Evolutionary conservation across 2,329 filamentous ascomycete species (phyloP).

Genomic region (Xylaria sp.): DNA sequence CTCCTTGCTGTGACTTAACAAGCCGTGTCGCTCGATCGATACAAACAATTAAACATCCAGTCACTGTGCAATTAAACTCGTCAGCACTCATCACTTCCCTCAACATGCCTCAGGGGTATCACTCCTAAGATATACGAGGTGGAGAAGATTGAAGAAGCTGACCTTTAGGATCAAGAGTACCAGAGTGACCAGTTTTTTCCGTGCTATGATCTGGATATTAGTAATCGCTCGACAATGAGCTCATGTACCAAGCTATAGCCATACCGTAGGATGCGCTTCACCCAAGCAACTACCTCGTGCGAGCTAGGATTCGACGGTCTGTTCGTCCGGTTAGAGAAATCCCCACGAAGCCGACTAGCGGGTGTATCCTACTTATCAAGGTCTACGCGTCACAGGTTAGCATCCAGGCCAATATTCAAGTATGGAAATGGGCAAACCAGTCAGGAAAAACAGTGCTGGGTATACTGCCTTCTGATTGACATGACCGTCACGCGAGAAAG

Average conservation of each 20-base stretch:
- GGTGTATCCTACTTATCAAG: conserved; percentile 35
- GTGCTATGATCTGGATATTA: conserved; percentile 61
- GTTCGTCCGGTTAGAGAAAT: conserved; percentile 65
- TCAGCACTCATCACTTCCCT: conserved; percentile 15
- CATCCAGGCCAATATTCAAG: not conserved
- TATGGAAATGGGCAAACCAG: not conserved
- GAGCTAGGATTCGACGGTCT: conserved; percentile 97
- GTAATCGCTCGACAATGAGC: not conserved
- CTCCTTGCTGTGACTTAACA: conserved; percentile 98
- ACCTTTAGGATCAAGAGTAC: conserved; percentile 77
- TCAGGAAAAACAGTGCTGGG: not conserved
- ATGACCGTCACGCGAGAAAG: not conserved
- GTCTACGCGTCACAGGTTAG: conserved; percentile 31
- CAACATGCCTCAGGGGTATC: not conserved
- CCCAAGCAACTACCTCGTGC: conserved; percentile 99
- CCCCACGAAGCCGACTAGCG: not conserved
- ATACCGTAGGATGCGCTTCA: conserved; percentile 77
- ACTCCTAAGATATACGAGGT: not conserved
- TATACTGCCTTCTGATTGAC: not conserved
- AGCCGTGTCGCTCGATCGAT: conserved; percentile 96
- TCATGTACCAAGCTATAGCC: not conserved
- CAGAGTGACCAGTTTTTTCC: conserved; percentile 98
- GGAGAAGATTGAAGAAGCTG: not conserved
- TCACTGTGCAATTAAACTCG: conserved; percentile 70
- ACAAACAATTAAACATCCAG: conserved; percentile 82